Conservation (phyloP, 2,329 filamentous ascomycete genomes). For the Monilinia aucupariae region DNA sequence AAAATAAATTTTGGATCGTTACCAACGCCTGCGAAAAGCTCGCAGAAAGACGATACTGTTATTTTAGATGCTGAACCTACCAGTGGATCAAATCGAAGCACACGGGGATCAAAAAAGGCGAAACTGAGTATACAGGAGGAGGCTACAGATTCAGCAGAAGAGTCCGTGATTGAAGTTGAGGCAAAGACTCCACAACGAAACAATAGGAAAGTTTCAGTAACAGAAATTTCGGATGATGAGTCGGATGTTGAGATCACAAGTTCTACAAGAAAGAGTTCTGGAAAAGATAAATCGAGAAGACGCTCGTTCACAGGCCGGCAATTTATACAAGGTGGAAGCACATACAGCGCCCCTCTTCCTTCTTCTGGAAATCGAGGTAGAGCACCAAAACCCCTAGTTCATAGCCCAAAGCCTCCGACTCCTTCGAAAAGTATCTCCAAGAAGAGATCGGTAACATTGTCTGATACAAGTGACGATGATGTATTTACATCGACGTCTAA, state of each 20-base stretch:
- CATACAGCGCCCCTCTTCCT: slow-evolving; percentile 13
- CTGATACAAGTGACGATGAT: slow-evolving; percentile 19
- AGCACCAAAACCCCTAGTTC: background rate
- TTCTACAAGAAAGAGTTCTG: slow-evolving; percentile 19
- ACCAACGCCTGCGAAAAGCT: slow-evolving; percentile 27
- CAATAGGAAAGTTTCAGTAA: background rate
- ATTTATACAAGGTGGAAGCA: slow-evolving; percentile 15
- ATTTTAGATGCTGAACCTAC: background rate
- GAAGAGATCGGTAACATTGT: slow-evolving; percentile 11
- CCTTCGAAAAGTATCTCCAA: background rate
- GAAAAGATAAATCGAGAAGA: background rate
- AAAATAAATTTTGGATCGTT: slow-evolving; percentile 22
- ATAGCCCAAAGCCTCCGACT: background rate
- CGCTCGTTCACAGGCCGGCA: slow-evolving; percentile 11
- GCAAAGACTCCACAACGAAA: slow-evolving; percentile 19
- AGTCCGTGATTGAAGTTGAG: slow-evolving; percentile 14
- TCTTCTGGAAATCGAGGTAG: background rate
- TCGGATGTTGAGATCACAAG: slow-evolving; percentile 17
- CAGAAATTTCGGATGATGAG: slow-evolving; percentile 8
- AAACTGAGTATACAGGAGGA: background rate
- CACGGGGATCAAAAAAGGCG: background rate
- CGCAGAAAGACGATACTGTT: slow-evolving; percentile 18
- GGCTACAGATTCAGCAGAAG: slow-evolving; percentile 14
- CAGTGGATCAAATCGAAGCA: slow-evolving; percentile 1
- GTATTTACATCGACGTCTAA: slow-evolving; percentile 7